Base-by-base conservation (phyloP, 768 basidiomycete species). In the Mycena leptocephala region DNA sequence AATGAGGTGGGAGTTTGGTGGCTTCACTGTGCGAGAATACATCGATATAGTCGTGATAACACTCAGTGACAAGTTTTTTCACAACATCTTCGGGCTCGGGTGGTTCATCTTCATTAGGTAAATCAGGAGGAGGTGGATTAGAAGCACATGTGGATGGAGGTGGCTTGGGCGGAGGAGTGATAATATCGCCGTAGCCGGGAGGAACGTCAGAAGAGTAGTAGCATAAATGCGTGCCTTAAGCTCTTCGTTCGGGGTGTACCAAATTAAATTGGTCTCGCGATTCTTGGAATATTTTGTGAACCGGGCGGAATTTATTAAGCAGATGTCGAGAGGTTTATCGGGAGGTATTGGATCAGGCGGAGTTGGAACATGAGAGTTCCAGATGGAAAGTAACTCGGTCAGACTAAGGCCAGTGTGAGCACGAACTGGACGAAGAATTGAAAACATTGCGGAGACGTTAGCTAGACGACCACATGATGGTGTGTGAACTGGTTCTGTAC, bases 1-100 rank as follows among this genome's bases (percentile, higher is more conserved):
- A 81, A 69, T 88, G 87, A 20, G 79, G 78, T 9, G 84, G 83
- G 1, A 86, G 83, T 22, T 79, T 76, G 11, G 83, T 68, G 48
- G 82, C 76, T 59, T 79, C 79, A 4, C 61, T 65, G 20, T 80
- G 78, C 16, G 79, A 79, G 68, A 84, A 83, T 13, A 84, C 80
- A 24, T 62, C 61, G 9, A 62, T 35, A n/a, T 41, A 62, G 1
- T 62, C 24, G 37, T 62, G 61, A 28, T 41, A 62, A 24, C 26
- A 26, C 61, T 62, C 61, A 13, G 61, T 35, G 3, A 62, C 61
- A 11, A 62, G 35, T 18, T 62, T 43, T 28, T 33, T 62, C 5
- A 62, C 61, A 18, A 62, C 11, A n/a, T n/a, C n/a, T n/a, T n/a
- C n/a, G n/a, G n/a, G n/a, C n/a, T n/a, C n/a, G n/a, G n/a, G n/a